Conservation (phyloP, 2,329 filamentous ascomycete genomes). For the Botrytis galanthina region DNA sequence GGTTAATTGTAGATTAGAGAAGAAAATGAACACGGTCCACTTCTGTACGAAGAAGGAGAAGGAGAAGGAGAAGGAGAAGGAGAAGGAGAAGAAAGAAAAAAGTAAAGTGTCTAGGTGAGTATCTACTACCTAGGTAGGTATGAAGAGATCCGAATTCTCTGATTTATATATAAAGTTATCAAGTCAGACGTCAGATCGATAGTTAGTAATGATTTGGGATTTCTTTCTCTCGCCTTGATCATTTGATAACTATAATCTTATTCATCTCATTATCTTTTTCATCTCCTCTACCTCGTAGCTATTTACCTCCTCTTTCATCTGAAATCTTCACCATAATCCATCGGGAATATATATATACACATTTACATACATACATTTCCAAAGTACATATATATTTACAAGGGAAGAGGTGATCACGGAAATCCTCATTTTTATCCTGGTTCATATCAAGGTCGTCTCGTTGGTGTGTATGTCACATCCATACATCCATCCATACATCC, state of each 20-base stretch:
- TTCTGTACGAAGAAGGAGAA: neutral
- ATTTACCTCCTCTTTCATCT: neutral
- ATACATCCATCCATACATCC: neutral
- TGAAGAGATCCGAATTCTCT: neutral
- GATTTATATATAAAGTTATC: neutral
- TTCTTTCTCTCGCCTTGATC: neutral
- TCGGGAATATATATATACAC: neutral
- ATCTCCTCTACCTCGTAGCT: neutral
- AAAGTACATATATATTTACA: neutral
- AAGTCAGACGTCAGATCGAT: neutral
- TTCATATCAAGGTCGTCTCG: neutral
- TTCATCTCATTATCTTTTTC: neutral
- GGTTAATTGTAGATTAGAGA: neutral
- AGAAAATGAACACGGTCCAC: conserved; percentile 3
- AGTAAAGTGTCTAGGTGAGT: neutral
- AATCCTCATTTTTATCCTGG: conserved; percentile 7
- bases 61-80: neutral
- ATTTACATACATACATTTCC: neutral
- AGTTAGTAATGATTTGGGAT: neutral
- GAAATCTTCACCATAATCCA: neutral
- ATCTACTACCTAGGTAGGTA: neutral
- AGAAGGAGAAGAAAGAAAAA: neutral
- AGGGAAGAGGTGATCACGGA: neutral
- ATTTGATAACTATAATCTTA: neutral
- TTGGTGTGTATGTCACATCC: neutral